Conservation (phyloP, 176 grass and related monocot genomes). For the Triticum urartu region DNA sequence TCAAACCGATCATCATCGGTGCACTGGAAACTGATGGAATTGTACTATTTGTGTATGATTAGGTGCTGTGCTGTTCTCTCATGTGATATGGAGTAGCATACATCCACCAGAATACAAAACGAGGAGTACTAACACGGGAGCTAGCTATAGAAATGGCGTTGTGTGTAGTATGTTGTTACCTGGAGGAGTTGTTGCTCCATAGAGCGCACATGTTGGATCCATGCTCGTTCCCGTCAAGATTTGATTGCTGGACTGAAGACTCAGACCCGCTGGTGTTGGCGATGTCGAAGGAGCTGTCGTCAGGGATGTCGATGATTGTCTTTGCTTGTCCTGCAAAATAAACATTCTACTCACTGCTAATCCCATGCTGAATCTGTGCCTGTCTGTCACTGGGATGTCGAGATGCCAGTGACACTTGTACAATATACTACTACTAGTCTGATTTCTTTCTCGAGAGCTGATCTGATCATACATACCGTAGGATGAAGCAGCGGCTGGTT, state of each 20-base stretch:
- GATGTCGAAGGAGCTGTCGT: conserved; percentile 53
- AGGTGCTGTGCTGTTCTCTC: neutral
- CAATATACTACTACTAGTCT: no score
- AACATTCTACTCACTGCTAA: neutral
- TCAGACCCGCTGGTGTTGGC: conserved; percentile 60
- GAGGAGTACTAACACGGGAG: no score
- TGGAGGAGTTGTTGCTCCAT: conserved; percentile 79
- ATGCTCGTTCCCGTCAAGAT: conserved; percentile 36
- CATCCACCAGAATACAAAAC: neutral
- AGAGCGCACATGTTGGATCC: conserved; percentile 50
- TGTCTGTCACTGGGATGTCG: neutral
- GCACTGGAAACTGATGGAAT: neutral
- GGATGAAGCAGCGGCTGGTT: conserved; percentile 43
- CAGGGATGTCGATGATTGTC: conserved; percentile 55
- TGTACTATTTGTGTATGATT: neutral
- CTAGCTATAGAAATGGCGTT: no score
- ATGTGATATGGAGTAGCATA: conserved; percentile 10
- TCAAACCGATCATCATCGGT: neutral
- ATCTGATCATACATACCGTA: conserved; percentile 41
- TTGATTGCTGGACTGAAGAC: conserved; percentile 59
- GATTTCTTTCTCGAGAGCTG: no score
- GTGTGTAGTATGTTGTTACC: conserved; percentile 34
- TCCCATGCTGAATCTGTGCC: neutral
- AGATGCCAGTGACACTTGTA: no score
- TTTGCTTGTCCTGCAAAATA: conserved; percentile 57